Conservation (phyloP, 805 yeast genomes). For the Sungouiozyma intestinalis region DNA sequence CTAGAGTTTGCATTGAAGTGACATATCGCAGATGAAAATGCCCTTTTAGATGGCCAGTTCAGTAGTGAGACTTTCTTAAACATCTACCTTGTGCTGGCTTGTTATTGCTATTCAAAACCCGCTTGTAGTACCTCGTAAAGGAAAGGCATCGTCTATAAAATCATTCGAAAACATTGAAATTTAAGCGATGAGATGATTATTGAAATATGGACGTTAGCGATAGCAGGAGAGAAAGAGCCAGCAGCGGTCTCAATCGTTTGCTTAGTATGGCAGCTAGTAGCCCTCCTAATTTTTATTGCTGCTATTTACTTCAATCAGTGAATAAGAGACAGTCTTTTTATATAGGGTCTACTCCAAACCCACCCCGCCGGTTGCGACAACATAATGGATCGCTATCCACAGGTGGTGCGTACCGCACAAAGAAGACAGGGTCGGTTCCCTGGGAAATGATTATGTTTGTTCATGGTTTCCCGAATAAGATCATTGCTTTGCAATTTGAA, state of each 20-base stretch:
- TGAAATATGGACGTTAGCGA: not conserved
- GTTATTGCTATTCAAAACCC: too few species aligned
- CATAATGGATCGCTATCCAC: slow-evolving; percentile 58
- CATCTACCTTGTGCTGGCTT: too few species aligned
- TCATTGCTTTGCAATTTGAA: slow-evolving; percentile 69
- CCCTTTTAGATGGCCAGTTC: not conserved
- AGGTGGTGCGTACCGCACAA: slow-evolving; percentile 68
- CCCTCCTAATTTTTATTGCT: slow-evolving; percentile 45
- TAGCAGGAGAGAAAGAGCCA: too few species aligned
- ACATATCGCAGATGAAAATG: not conserved
- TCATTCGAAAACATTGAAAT: too few species aligned
- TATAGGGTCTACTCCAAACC: slow-evolving; percentile 78
- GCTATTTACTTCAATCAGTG: slow-evolving; percentile 55
- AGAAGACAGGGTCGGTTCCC: slow-evolving; percentile 47
- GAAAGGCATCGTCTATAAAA: not conserved
- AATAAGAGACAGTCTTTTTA: slow-evolving; percentile 52
- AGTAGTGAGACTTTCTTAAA: not conserved
- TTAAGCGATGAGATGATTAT: not conserved
- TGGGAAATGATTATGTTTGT: slow-evolving; percentile 62
- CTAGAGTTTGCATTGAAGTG: not conserved
- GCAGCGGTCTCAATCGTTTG: not conserved
- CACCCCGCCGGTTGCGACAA: slow-evolving; percentile 55
- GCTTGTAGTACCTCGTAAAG: too few species aligned
- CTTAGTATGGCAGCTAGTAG: slow-evolving; percentile 1
- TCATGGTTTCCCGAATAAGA: slow-evolving; percentile 60